phyloP scores from a whole-genome alignment of 2,329 filamentous ascomycete genomes.

The Fusarium longipes region DNA sequence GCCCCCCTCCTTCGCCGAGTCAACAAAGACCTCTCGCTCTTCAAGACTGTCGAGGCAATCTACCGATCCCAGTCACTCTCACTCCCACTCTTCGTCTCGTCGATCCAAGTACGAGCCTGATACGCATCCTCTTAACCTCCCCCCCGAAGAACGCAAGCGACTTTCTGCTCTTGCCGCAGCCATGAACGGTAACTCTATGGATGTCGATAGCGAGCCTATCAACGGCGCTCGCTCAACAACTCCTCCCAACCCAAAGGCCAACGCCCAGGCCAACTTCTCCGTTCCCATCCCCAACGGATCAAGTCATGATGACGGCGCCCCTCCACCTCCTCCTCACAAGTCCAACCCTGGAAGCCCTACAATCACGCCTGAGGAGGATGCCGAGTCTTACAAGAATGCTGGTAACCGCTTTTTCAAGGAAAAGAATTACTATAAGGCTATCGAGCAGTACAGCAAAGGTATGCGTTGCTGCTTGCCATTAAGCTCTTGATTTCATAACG shows the following conservation, averaged over 20 bases:
- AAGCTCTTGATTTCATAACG: neutral
- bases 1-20: constrained; percentile 49
- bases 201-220: constrained; percentile 75
- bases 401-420: constrained; percentile 99
- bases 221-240: constrained; percentile 61
- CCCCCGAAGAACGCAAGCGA: constrained; percentile 86
- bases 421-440: constrained; percentile 86
- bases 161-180: constrained; percentile 72
- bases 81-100: constrained; percentile 58
- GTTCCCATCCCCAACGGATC: constrained; percentile 64
- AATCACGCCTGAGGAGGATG: constrained; percentile 73
- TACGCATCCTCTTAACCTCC: constrained; percentile 89
- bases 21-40: constrained; percentile 52
- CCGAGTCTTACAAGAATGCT: constrained; percentile 89
- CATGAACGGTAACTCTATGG: constrained; percentile 76
- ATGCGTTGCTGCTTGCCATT: constrained; percentile 44
- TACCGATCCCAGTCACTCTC: constrained; percentile 58
- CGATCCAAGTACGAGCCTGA: constrained; percentile 71
- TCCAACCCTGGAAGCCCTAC: constrained; percentile 70
- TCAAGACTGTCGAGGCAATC: constrained; percentile 62
- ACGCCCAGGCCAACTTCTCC: constrained; percentile 59
- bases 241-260: constrained; percentile 56
- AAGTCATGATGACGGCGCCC: constrained; percentile 61
- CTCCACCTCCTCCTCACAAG: constrained; percentile 78
- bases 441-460: constrained; percentile 97